Evolutionary conservation across 2,329 filamentous ascomycete genomes (phyloP), one percentile per base, ranked within the genome.

Genomic region (Massarina eburnea): DNA sequence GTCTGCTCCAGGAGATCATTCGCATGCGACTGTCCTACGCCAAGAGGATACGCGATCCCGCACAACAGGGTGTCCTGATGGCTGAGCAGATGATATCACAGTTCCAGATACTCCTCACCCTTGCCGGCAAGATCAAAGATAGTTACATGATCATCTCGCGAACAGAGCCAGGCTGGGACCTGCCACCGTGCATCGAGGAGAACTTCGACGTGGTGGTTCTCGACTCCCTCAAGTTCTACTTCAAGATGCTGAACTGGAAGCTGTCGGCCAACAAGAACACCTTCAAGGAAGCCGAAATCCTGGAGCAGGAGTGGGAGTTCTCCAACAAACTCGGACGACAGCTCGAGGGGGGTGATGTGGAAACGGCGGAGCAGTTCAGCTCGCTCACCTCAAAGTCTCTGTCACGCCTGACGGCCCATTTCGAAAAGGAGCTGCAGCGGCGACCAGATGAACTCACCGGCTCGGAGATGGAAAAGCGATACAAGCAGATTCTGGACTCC

Each of bases 161-260:
- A 56, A 88, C 91, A 1, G 88, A 97, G 68, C 84, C 88, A 17
- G 92, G 94, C 37, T 99, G 94, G 94, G 91, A 97, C 59, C 74
- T 97, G 43, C 94, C 94, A 2, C 90, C 91, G 8, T 96, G 91
- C 71, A 95, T 99, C 54, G 94, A 97, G 65, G 94, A 99, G 66
- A 90, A 90, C 33, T 99, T 97, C 62, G 94, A 97, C 66, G 81
- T 86, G 26, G 89, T 95, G 15, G 89, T 97, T 8, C 73, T 99
- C 34, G 92, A 96, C 62, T 91, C 92, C 0, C 77, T 99, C 58
- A 95, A 92, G 68, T 97, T 96, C 70, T 99, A 99, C 72, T 99
- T 99, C 79, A 94, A 92, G 69, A 91, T 99, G 81, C 78, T 99
- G 35, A 96, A 97, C 66, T 97, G 91, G 90, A 97, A 97, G 71